phyloP scores from a whole-genome alignment of 2,329 filamentous ascomycete genomes.

The Aspergillus hiratsukae region DNA sequence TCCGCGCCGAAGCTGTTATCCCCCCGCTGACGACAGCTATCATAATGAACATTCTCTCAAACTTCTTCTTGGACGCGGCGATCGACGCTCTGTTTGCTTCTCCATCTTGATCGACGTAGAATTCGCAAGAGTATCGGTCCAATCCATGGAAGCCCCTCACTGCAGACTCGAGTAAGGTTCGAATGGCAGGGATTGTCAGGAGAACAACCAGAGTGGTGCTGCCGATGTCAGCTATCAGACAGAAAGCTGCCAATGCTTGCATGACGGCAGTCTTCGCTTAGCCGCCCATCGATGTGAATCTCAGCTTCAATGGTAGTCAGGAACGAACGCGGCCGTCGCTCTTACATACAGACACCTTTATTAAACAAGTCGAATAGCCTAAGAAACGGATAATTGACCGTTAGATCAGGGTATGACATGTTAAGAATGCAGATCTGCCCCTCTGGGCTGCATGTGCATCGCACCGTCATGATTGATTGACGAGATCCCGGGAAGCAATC shows the following conservation, averaged over 20 bases:
- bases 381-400: background rate
- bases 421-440: background rate
- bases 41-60: background rate
- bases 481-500: background rate
- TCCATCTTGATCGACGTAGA: background rate
- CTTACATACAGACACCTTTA: background rate
- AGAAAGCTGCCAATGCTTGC: background rate
- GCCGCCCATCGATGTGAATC: background rate
- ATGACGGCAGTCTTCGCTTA: background rate
- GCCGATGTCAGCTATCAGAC: background rate
- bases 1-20: background rate
- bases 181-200: background rate
- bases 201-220: background rate
- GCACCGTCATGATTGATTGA: background rate
- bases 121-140: background rate
- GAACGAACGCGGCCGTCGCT: background rate
- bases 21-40: background rate
- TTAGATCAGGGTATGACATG: background rate
- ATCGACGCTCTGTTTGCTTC: background rate
- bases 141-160: background rate
- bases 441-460: background rate
- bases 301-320: background rate
- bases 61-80: background rate
- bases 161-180: background rate
- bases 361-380: background rate